Conservation (phyloP, 345 rosid species). For the Eucalyptus erythrocorys region DNA sequence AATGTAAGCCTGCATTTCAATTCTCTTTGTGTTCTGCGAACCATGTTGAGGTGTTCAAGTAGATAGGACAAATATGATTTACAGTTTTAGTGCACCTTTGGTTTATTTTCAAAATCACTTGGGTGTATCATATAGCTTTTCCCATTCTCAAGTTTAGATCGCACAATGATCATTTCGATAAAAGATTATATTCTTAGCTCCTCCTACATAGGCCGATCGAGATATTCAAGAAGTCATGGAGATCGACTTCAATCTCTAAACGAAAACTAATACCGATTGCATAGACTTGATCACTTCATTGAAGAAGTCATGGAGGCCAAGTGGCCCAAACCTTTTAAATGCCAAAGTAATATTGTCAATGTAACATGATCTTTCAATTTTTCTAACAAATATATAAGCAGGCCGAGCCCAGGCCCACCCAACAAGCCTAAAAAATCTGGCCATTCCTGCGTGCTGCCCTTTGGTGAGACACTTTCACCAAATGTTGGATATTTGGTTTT, state of each 20-base stretch:
- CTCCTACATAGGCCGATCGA: background rate
- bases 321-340: background rate
- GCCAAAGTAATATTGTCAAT: background rate
- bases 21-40: background rate
- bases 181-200: background rate
- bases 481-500: background rate
- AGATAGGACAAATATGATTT: background rate
- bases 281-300: background rate
- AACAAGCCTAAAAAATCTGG: background rate
- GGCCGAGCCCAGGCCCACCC: background rate
- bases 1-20: background rate
- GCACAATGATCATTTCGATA: background rate
- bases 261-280: background rate
- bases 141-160: accelerated
- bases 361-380: background rate
- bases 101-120: background rate
- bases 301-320: background rate
- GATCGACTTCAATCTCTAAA: background rate
- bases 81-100: background rate
- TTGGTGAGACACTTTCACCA: background rate
- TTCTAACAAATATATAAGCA: background rate
- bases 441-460: background rate
- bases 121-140: background rate
- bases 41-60: background rate
- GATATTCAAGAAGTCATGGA: background rate